phyloP scores from a whole-genome alignment of 352 stramenopile species.

The Globisporangium solare region DNA sequence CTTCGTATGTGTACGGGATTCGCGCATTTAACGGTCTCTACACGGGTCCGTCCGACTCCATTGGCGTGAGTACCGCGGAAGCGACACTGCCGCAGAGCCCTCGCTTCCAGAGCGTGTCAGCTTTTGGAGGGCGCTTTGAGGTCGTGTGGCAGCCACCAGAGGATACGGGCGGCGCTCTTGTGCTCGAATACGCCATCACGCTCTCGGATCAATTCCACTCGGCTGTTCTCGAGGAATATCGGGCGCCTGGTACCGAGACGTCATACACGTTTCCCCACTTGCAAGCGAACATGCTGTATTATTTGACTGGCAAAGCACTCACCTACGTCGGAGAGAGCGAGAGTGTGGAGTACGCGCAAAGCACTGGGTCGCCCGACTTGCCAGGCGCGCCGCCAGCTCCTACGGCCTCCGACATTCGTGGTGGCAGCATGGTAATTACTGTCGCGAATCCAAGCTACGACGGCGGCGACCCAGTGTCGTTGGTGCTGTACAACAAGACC shows the following conservation, averaged over 20 bases:
- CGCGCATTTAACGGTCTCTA: conserved; percentile 42
- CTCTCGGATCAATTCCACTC: conserved; percentile 5
- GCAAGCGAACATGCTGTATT: conserved; percentile 21
- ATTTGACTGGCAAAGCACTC: conserved; percentile 15
- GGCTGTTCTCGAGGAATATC: no score
- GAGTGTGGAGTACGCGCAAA: conserved; percentile 4
- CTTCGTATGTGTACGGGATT: conserved; percentile 36
- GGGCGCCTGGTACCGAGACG: not conserved
- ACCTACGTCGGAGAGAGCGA: conserved; percentile 23
- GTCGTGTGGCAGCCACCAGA: conserved; percentile 30
- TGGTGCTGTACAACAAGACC: conserved; percentile 27
- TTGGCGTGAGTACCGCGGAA: conserved; percentile 12
- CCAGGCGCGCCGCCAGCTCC: conserved; percentile 19
- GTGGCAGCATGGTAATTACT: conserved; percentile 20
- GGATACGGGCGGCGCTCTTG: conserved; percentile 36
- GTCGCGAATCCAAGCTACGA: conserved; percentile 25
- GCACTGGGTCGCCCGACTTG: conserved; percentile 18
- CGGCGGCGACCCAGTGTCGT: conserved; percentile 30
- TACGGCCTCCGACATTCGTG: conserved; percentile 15
- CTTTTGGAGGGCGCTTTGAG: conserved; percentile 41
- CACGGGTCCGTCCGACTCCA: conserved; percentile 6
- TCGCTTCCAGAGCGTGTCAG: conserved; percentile 13
- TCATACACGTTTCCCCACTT: conserved; percentile 18
- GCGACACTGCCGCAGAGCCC: conserved; percentile 25
- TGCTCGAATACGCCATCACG: conserved; percentile 21